These are phyloP conservation scores for Cytospora leucostoma DNA, from an alignment of 2,329 filamentous ascomycete species.

Conservation along the genomic window DNA sequence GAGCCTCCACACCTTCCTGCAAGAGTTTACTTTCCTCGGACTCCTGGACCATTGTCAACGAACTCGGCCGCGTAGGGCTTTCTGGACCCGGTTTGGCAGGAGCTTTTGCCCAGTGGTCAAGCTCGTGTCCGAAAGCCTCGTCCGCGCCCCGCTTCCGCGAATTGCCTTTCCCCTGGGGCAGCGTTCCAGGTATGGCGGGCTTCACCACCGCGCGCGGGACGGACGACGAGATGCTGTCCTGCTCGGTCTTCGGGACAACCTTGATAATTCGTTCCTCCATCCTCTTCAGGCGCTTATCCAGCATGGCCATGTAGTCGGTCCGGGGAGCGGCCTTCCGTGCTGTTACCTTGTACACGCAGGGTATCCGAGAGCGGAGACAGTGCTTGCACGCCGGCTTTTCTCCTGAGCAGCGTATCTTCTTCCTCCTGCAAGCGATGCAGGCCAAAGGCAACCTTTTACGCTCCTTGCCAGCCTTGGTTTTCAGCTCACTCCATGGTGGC, in stretches of 20 bases:
- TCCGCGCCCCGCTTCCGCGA: conserved; percentile 81
- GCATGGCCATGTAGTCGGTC: conserved; percentile 98
- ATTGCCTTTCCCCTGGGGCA: conserved; percentile 52
- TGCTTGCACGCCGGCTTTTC: conserved; percentile 98
- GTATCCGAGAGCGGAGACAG: conserved; percentile 86
- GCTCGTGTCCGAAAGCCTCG: conserved; percentile 80
- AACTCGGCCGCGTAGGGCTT: conserved; percentile 52
- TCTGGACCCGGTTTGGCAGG: conserved; percentile 53
- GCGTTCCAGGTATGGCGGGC: conserved; percentile 65
- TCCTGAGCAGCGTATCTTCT: conserved; percentile 97
- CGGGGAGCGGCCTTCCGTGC: conserved; percentile 90
- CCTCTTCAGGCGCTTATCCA: conserved; percentile 90
- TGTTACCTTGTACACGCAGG: conserved; percentile 97
- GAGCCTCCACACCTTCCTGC: conserved; percentile 76
- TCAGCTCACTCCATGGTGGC: conserved; percentile 78
- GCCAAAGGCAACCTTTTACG: conserved; percentile 89
- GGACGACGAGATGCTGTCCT: conserved; percentile 61
- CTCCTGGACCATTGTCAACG: conserved; percentile 58
- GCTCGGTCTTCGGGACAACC: conserved; percentile 84
- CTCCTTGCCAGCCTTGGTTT: conserved; percentile 93
- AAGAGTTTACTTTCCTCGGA: conserved; percentile 75
- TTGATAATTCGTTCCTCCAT: conserved; percentile 99
- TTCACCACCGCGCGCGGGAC: conserved; percentile 84
- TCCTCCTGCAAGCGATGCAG: conserved; percentile 92
- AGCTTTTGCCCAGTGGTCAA: conserved; percentile 77